Base-by-base conservation (phyloP, 768 basidiomycete species). In the Hydnomerulius pinastri region DNA sequence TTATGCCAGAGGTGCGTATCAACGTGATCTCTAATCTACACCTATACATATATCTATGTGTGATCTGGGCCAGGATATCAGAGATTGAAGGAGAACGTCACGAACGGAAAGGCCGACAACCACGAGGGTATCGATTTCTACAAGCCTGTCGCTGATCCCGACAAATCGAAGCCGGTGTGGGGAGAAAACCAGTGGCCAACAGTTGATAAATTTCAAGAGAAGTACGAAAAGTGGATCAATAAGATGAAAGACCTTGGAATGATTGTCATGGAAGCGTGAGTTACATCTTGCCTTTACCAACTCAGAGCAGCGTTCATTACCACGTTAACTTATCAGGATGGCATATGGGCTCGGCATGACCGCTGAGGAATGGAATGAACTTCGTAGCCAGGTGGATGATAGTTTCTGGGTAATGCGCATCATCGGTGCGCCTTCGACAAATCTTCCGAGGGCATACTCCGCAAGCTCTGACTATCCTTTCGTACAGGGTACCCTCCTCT, bases 331-430 rank as follows among this genome's bases (percentile, higher is more conserved):
- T 27, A 30, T 30, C 47, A 93, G 91, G 20, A 94, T 95, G 89
- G 83, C 89, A 1, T 72, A 74, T 51, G 93, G 92, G 6, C 71
- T 96, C 6, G 87, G 88, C 9, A 79, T 92, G 83, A 78, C 77
- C 4, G 48, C 65, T 0, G 77, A 81, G 1, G 93, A 94, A 61
- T 90, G 88, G 86, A 52, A 71, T 11, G 78, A 80, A 0, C 73
- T 96, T 40, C 78, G 79, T n/a, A 62, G 65, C 21, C 78, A 86
- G 64, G 85, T 95, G 0, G 81, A 91, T 51, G 84, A 95, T 56
- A 86, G 85, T 56, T 97, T 96, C 62, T 96, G 94, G 94, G 80
- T 85, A 5, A 84, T 93, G 86, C 79, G 93, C 4, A 73, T 87
- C 4, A 90, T 96, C 48, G 92, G 89, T 87, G 48, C 44, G 56